These are phyloP conservation scores for Neonectria faginata DNA, from an alignment of 2,329 filamentous ascomycete species.

Conservation along the genomic window DNA sequence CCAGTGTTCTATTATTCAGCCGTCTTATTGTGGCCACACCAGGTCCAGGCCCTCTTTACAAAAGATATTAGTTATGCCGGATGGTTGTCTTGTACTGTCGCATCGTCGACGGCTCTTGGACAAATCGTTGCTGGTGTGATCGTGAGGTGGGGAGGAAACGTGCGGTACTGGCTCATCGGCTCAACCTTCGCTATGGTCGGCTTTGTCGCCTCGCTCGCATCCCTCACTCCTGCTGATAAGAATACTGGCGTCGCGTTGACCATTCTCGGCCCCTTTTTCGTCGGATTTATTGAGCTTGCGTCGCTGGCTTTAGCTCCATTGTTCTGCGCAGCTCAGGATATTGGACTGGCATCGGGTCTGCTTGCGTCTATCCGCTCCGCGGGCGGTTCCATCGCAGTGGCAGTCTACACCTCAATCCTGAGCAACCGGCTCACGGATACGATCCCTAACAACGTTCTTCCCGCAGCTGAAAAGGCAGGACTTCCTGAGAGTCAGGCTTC, in stretches of 20 bases:
- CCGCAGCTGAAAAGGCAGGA: constrained; percentile 52
- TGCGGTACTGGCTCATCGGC: constrained; percentile 53
- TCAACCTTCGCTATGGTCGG: constrained; percentile 53
- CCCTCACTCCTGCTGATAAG: constrained; percentile 48
- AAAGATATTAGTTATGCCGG: constrained; percentile 50
- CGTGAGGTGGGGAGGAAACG: constrained; percentile 50
- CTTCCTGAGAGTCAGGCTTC: constrained; percentile 48
- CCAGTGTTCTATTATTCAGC: constrained; percentile 38
- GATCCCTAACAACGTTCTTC: constrained; percentile 50
- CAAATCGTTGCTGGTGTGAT: constrained; percentile 50
- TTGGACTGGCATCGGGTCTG: constrained; percentile 55
- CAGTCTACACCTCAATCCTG: constrained; percentile 55
- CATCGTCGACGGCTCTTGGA: constrained; percentile 50
- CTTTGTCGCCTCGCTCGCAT: constrained; percentile 50
- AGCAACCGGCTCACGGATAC: constrained; percentile 52
- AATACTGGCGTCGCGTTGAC: constrained; percentile 50
- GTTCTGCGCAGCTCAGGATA: constrained; percentile 54
- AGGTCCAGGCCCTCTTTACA: constrained; percentile 51
- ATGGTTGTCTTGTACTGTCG: constrained; percentile 54
- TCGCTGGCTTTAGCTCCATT: constrained; percentile 51
- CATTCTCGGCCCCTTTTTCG: constrained; percentile 53
- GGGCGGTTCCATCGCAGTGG: constrained; percentile 52
- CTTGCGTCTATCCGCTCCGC: constrained; percentile 55
- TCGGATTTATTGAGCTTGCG: constrained; percentile 52
- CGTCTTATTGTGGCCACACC: constrained; percentile 52